A percentile compares a stretch with the other conserved stretches of the same genome.
Conservation (phyloP, 2,329 filamentous ascomycete species). For the Fusarium sp. region DNA sequence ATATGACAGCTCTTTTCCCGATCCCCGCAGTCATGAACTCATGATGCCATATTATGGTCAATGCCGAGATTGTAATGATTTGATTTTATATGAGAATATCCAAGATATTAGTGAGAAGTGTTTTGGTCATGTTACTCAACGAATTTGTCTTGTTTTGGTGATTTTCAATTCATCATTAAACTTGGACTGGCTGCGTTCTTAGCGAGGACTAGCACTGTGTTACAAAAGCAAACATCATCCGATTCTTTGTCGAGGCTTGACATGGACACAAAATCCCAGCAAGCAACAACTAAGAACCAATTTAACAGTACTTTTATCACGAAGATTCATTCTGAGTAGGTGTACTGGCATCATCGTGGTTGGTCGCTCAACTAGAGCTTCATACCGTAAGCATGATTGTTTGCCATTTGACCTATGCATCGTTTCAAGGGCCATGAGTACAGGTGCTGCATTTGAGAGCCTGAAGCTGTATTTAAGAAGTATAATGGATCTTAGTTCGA, state of each 20-base stretch:
- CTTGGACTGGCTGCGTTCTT: neutral
- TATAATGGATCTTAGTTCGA: accelerated
- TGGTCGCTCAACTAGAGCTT: neutral
- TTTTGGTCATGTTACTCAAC: neutral
- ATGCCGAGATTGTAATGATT: neutral
- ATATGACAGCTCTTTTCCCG: neutral
- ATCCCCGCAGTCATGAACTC: slow-evolving; percentile 45
- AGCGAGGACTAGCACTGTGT: slow-evolving; percentile 32
- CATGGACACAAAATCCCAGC: neutral
- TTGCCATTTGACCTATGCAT: neutral
- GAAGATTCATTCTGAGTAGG: accelerated
- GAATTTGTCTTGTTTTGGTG: neutral
- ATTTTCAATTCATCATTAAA: neutral
- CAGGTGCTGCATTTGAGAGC: neutral
- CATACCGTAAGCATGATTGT: neutral
- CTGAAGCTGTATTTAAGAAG: accelerated
- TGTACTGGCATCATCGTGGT: accelerated
- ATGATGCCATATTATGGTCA: slow-evolving; percentile 33
- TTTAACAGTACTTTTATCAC: neutral
- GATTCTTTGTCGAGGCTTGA: neutral
- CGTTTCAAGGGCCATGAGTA: neutral
- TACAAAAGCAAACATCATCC: slow-evolving; percentile 32
- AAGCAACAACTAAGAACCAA: accelerated
- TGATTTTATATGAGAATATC: neutral
- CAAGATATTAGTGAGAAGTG: neutral